Conservation (phyloP, 306 rosid species). For the Rosa lucieae region DNA sequence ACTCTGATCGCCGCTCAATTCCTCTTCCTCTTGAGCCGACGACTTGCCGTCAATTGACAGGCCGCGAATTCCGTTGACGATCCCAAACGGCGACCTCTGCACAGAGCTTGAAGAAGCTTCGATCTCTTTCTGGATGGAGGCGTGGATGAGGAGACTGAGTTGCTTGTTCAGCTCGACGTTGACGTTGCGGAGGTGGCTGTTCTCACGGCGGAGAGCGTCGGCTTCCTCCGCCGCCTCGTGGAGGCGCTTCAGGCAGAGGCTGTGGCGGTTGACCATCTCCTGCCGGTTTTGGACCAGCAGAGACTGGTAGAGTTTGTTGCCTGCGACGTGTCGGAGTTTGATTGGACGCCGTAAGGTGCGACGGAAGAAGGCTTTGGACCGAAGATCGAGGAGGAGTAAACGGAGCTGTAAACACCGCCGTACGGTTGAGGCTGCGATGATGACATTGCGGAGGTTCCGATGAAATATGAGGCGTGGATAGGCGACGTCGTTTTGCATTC, state of each 20-base stretch:
- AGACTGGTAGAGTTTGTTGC: slow-evolving; percentile 39
- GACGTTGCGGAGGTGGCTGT: slow-evolving; percentile 57
- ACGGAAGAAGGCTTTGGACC: slow-evolving; percentile 35
- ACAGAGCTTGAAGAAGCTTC: slow-evolving; percentile 23
- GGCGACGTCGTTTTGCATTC: slow-evolving; percentile 54
- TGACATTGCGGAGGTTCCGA: slow-evolving; percentile 28
- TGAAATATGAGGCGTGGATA: slow-evolving; percentile 41
- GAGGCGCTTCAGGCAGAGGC: slow-evolving; percentile 69
- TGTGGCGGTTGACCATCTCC: slow-evolving; percentile 86
- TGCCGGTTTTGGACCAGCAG: slow-evolving; percentile 68
- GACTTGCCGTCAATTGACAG: slow-evolving; percentile 14
- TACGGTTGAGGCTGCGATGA: slow-evolving; percentile 37
- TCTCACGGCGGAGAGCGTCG: slow-evolving; percentile 68
- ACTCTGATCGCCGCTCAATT: slow-evolving; percentile 51
- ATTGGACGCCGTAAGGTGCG: slow-evolving; percentile 25
- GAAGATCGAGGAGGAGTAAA: slow-evolving; percentile 55
- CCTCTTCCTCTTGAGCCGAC: slow-evolving; percentile 23
- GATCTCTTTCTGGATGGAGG: slow-evolving; percentile 39
- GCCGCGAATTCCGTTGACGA: slow-evolving; percentile 21
- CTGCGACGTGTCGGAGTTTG: slow-evolving; percentile 16
- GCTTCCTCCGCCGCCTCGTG: slow-evolving; percentile 65
- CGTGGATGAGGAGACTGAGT: slow-evolving; percentile 57
- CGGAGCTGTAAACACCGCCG: slow-evolving; percentile 30
- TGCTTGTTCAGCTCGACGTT: slow-evolving; percentile 74
- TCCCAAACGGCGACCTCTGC: slow-evolving; percentile 23